These are phyloP conservation scores for Crinitomyces ghanaensis DNA, from an alignment of 805 yeast species.

Conservation along the genomic window DNA sequence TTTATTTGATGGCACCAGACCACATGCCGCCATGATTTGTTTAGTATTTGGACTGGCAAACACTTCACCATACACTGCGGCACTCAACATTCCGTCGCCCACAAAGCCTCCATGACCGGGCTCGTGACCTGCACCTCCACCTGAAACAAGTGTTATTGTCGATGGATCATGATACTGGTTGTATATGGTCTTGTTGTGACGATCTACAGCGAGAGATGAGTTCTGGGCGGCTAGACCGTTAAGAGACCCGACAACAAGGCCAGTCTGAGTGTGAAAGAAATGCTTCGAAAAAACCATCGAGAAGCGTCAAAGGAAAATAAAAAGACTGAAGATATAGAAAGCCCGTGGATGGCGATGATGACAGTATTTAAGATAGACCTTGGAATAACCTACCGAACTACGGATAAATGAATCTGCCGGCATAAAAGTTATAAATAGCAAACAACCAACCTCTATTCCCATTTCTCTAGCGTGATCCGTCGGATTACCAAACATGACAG, in stretches of 20 bases:
- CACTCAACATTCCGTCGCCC: conserved; percentile 73
- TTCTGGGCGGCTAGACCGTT: conserved; percentile 32
- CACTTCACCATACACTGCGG: conserved; percentile 77
- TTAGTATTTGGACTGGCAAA: conserved; percentile 88
- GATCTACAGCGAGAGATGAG: conserved; percentile 27
- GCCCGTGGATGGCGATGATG: not conserved
- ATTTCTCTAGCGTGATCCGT: too few species aligned
- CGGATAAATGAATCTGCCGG: too few species aligned
- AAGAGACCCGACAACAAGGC: conserved; percentile 30
- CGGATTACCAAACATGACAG: too few species aligned
- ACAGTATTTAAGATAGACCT: too few species aligned
- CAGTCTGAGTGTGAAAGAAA: conserved; percentile 29
- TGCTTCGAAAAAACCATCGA: conserved; percentile 30
- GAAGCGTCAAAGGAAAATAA: not conserved
- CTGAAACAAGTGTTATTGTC: conserved; percentile 66
- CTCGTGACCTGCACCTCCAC: conserved; percentile 95
- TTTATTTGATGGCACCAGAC: conserved; percentile 38
- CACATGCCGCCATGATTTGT: conserved; percentile 62
- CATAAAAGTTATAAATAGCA: too few species aligned
- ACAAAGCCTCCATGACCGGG: conserved; percentile 87
- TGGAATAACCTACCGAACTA: too few species aligned
- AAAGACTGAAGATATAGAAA: not conserved
- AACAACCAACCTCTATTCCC: too few species aligned
- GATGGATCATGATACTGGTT: conserved; percentile 22
- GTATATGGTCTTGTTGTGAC: conserved; percentile 31